Base-by-base conservation (phyloP, 2,329 filamentous ascomycete species). In the Trichoderma oligosporum region DNA sequence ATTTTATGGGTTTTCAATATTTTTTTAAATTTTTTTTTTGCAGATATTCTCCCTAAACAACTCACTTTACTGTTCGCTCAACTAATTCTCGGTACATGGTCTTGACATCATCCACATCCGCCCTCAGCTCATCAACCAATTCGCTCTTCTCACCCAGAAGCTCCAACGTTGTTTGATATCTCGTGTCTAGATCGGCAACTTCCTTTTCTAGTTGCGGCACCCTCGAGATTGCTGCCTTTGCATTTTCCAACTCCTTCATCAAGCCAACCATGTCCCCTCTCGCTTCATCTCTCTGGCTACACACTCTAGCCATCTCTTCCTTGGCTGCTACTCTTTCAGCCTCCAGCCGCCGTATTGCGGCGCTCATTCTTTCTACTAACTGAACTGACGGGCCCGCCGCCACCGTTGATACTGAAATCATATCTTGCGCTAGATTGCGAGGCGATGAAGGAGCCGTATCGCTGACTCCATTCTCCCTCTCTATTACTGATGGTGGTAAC, bases 91-190 rank as follows among this genome's bases (percentile, higher is more conserved):
- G 84, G 76, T 97, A 97, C 81, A 99, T 96, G 68, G 86, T 87
- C 78, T 99, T 99, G 70, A 99, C 80, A 77, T 99, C 94, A 63
- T 85, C 79, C 53, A 99, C 88, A 77, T 97, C 94, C 11, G 88
- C 87, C 71, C 81, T 85, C 63, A 99, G 76, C 78, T 99, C 94
- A 68, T 96, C 91, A 2, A 96, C 92, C 67, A 88, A 77, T 78
- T 99, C 94, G 71, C 91, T 96, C 82, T 96, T 96, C 81, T 99
- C 94, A 1, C 94, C 94, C 57, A 99, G 75, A 84, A 97, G 87
- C 75, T 97, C 92, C 53, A 99, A 78, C 59, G 91, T 95, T 12
- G 91, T 94, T 69, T 96, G 86, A 70, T 97, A 96, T 65, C 93
- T 81, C 61, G 83, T 78, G 66, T 89, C 86, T 62, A 97, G 77